phyloP scores from a whole-genome alignment of 805 yeast species.

The Candida saitoana region DNA sequence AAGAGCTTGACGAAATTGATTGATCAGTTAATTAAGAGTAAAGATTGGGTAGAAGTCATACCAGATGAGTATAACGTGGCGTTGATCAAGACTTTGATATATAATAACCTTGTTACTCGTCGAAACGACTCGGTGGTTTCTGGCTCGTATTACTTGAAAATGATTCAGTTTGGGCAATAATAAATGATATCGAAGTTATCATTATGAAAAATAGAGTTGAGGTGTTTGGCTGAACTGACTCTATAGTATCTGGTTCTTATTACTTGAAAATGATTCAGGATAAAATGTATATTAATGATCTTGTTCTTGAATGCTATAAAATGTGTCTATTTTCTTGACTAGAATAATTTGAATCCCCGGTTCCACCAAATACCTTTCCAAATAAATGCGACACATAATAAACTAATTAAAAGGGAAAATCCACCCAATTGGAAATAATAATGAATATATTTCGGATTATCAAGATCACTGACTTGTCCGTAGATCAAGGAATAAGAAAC shows the following conservation, averaged over 20 bases:
- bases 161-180: constrained; percentile 1
- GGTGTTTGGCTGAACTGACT: no score
- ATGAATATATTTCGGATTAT: constrained; percentile 9
- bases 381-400: constrained; percentile 18
- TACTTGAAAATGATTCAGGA: constrained; percentile 3
- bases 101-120: constrained; percentile 9
- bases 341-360: constrained; percentile 25
- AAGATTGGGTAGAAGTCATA: constrained; percentile 12
- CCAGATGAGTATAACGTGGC: constrained; percentile 5
- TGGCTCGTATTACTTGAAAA: constrained; percentile 3
- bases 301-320: neutral
- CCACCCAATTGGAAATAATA: constrained; percentile 4
- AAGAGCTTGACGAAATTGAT: constrained; percentile 7
- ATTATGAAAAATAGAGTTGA: no score
- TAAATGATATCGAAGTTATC: neutral
- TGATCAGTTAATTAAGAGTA: constrained; percentile 7
- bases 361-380: constrained; percentile 31
- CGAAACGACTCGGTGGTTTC: constrained; percentile 6
- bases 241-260: constrained; percentile 1
- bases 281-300: no score
- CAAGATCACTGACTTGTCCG: constrained; percentile 58
- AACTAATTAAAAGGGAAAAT: constrained; percentile 15
- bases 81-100: constrained; percentile 9
- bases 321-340: constrained; percentile 5
- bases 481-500: constrained; percentile 63